Base-by-base conservation (phyloP, 1,284 basidiomycete species). In the Xerocomus minutiporus region DNA sequence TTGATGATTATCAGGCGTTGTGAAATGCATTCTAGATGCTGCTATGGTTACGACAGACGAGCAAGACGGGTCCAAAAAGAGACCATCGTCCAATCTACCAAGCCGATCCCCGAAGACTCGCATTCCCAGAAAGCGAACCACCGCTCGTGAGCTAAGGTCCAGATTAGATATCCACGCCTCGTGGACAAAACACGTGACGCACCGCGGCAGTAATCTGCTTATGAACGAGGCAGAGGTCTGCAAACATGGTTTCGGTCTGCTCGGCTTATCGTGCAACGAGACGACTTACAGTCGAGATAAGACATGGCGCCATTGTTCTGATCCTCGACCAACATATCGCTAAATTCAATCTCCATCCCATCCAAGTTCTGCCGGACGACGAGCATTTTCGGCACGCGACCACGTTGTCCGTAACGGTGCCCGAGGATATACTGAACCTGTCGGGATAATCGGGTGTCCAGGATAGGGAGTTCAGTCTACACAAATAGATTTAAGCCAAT, bases 281-380 rank as follows among this genome's bases (percentile, higher is more conserved):
- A n/a, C 61, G 49, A 78, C 86, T 66, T 64, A 93, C 92, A 92
- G 67, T 95, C 91, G 6, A 86, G 71, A 71, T 94, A 94, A 1
- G 87, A 85, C 83, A 97, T 83, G 0, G 89, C 89, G 43, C 93
- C 95, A 64, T 97, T 97, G 70, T 99, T 99, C 68, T 89, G 84
- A 72, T 99, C 97, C 73, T 99, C 97, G 12, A 97, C 84, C 13
- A 99, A 77, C 84, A 96, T 91, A 74, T 99, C 97, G 57, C 91
- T 93, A 63, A 96, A 95, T 68, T 99, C 97, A 50, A 99, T 83
- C 73, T 99, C 97, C 54, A 85, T 79, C 9, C 86, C 95, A 67
- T 99, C 97, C 65, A 93, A 76, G 66, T 97, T 93, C 69, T 99
- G 97, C 13, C 97, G 81, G 0, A 92, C 91, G 45, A 98, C 78